Percentiles rank a stretch among this genome's conserved stretches.
These are phyloP conservation scores for Agrocybe chaxingu DNA, from an alignment of 768 basidiomycete species.

Conservation along the genomic window DNA sequence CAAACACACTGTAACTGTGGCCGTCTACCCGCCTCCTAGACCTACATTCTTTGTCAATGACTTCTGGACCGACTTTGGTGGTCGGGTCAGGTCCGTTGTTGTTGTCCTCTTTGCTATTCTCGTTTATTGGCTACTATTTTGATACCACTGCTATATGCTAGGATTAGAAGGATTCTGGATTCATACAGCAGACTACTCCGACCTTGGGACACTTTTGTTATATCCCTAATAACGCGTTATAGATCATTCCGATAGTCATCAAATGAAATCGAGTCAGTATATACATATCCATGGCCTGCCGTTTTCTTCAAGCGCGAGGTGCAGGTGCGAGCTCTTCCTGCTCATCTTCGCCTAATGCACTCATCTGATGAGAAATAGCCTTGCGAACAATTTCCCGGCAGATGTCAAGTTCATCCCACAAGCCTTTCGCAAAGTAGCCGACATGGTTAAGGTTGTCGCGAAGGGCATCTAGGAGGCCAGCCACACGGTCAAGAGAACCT, in stretches of 20 bases:
- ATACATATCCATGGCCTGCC: not conserved
- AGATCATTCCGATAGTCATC: conserved; percentile 4
- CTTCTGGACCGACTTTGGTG: conserved; percentile 58
- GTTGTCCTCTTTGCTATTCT: conserved; percentile 19
- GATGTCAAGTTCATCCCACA: too few relatives aligned
- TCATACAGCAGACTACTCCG: too few relatives aligned
- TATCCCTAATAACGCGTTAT: not conserved
- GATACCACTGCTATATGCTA: conserved; percentile 1
- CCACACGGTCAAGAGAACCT: too few relatives aligned
- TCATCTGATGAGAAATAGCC: too few relatives aligned
- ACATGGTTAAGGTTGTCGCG: too few relatives aligned
- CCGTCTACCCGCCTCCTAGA: conserved; percentile 49
- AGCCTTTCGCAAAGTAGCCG: too few relatives aligned
- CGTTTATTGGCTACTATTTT: conserved; percentile 8
- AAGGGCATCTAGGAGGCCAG: too few relatives aligned
- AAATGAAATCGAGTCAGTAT: not conserved
- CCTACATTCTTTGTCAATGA: conserved; percentile 57
- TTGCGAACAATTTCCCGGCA: too few relatives aligned
- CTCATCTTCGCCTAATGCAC: too few relatives aligned
- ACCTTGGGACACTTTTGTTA: too few relatives aligned
- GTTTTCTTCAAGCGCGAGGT: not conserved
- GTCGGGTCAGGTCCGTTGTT: conserved; percentile 16
- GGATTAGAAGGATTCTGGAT: too few relatives aligned
- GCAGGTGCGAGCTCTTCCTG: not conserved
- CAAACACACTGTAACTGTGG: conserved; percentile 49